phyloP scores from a whole-genome alignment of 2,329 filamentous ascomycete species.

The Arachnopeziza araneosa region DNA sequence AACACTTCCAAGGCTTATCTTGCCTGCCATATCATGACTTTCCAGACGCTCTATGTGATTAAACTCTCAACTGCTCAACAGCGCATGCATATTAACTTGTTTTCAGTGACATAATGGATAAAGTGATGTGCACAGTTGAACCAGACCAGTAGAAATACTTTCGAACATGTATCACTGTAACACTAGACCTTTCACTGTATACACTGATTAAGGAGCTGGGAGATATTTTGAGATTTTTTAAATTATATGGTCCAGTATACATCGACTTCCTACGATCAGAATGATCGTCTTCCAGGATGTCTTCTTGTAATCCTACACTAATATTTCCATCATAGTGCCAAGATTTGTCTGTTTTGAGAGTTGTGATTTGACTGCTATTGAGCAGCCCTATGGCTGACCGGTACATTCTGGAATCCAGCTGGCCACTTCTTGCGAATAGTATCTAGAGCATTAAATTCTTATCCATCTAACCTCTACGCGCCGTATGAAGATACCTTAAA shows the following conservation, averaged over 20 bases:
- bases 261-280: neutral
- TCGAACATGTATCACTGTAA: too few species aligned
- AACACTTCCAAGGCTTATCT: neutral
- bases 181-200: too few species aligned
- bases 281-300: neutral
- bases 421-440: neutral
- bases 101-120: too few species aligned
- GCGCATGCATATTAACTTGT: too few species aligned
- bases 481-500: slow-evolving; percentile 40
- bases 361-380: neutral
- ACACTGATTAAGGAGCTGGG: too few species aligned
- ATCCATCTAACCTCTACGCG: neutral
- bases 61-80: too few species aligned
- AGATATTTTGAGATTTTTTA: too few species aligned
- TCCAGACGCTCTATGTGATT: too few species aligned
- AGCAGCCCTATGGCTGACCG: neutral
- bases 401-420: neutral
- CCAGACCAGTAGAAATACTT: too few species aligned
- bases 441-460: neutral
- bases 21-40: too few species aligned
- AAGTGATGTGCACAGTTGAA: too few species aligned
- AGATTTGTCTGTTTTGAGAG: neutral
- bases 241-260: neutral
- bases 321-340: neutral
- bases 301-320: neutral